Evolutionary conservation across 2,329 filamentous ascomycete genomes (phyloP), one percentile per base, ranked within the genome.

Genomic region (Epicoccum nigrum): DNA sequence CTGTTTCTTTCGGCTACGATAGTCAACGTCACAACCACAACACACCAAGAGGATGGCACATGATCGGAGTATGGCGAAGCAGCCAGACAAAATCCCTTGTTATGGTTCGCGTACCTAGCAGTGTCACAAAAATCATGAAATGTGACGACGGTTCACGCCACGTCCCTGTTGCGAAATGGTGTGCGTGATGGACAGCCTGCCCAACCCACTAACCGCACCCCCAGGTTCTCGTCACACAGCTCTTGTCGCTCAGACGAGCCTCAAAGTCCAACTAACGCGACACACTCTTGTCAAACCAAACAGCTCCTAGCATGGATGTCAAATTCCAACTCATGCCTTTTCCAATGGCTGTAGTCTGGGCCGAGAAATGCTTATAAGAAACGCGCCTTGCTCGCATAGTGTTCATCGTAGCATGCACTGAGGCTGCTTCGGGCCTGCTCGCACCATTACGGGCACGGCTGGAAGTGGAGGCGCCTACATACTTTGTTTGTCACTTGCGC

Each of bases 251-350:
- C n/a, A n/a, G n/a, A n/a, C n/a, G n/a, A n/a, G n/a, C n/a, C n/a
- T n/a, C n/a, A n/a, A n/a, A n/a, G n/a, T n/a, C n/a, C n/a, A n/a
- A n/a, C n/a, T n/a, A n/a, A n/a, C n/a, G n/a, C n/a, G n/a, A n/a
- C n/a, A n/a, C n/a, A n/a, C n/a, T n/a, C n/a, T n/a, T n/a, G n/a
- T n/a, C n/a, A n/a, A n/a, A n/a, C n/a, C 7, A 7, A 7, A 12
- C 28, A 30, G 13, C 11, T 13, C 27, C 30, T 68, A 94, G 92
- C 92, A 96, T 90, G 89, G 90, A 96, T 97, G 92, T 97, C 92
- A 97, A 96, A 96, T 97, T 97, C 86, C 92, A 94, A 93, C 88
- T 81, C 85, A 84, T 87, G 86, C 86, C 75, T 77, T 73, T 62
- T 51, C 43, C 77, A 86, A 74, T 96, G 90, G 88, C 90, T 92